Base-by-base conservation (phyloP, 2,329 filamentous ascomycete genomes). In the Xylaria sp. region DNA sequence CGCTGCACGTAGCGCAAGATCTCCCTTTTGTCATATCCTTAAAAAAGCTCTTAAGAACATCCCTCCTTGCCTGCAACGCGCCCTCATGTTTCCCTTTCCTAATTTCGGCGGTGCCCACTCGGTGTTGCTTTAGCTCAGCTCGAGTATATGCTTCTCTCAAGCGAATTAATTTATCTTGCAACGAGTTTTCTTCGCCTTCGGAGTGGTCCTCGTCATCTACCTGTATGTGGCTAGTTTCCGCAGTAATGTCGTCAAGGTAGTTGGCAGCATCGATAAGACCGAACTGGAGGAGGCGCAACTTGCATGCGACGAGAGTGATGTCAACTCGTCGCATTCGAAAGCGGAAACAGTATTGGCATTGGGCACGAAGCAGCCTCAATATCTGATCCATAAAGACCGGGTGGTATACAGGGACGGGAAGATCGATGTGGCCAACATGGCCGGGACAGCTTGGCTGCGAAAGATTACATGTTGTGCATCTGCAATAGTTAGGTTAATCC, bases 371-470 rank as follows among this genome's bases (percentile, higher is more conserved):
- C 42, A 99, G 79, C 41, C 90, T 88, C 60, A 95, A 84, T 48
- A 92, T 83, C 71, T 97, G 92, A 69, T 97, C 92, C 79, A 99
- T 89, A 69, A 97, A 97, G 1, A 92, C 89, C n/a, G 93, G 91
- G 72, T 99, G 93, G 71, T 97, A 99, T 48, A 97, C 90, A 43
- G 90, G 91, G 11, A 92, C 88, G 13, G 94, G 92, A 11, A 99
- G 86, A 66, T 97, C 91, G 71, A 99, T 96, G 70, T 99, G 94
- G 48, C 94, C 95, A 55, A 89, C 84, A 76, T 99, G 95, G 52
- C 95, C 95, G 6, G 93, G 91, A 71, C 95, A 99, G 65, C 84
- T 84, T 68, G 86, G 83, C 57, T 87, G 87, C 67, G 87, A 89
- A 62, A 96, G 82, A 63, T 93, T 91, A 76, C 94, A 99, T 72